A percentile compares a stretch with the other conserved stretches of the same genome.
phyloP scores from a whole-genome alignment of 2,329 filamentous ascomycete species.

The Ambrosiella beaveri region DNA sequence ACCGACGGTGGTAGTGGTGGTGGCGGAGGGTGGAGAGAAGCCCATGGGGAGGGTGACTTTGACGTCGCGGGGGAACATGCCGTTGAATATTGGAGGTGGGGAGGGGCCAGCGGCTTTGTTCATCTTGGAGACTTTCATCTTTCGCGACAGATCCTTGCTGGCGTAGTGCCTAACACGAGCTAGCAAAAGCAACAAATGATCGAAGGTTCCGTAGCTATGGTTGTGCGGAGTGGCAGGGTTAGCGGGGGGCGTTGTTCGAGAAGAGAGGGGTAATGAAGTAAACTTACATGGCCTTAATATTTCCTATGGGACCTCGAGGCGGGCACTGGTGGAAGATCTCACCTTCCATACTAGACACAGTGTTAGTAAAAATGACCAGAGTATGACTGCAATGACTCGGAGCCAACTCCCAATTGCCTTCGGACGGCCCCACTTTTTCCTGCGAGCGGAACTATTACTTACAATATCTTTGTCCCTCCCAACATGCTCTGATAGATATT shows the following conservation, averaged over 20 bases:
- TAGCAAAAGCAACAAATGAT: slow-evolving; percentile 70
- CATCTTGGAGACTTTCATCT: slow-evolving; percentile 41
- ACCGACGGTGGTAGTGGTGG: too few relatives aligned
- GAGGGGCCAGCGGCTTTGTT: slow-evolving; percentile 19
- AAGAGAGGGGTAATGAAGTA: neutral
- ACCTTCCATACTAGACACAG: slow-evolving; percentile 50
- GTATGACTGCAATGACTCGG: neutral
- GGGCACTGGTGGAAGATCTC: slow-evolving; percentile 72
- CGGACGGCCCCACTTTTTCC: neutral
- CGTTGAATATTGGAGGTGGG: slow-evolving; percentile 32
- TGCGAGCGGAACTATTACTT: slow-evolving; percentile 24
- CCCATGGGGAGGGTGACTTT: slow-evolving; percentile 34
- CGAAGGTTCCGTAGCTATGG: slow-evolving; percentile 64
- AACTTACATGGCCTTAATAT: slow-evolving; percentile 51
- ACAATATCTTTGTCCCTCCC: slow-evolving; percentile 74
- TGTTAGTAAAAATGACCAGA: neutral
- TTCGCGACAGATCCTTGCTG: slow-evolving; percentile 59
- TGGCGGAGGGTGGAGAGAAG: slow-evolving; percentile 34
- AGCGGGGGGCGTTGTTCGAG: neutral
- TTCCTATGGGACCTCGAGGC: slow-evolving; percentile 64
- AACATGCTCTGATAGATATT: slow-evolving; percentile 82
- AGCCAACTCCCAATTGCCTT: neutral
- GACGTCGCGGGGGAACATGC: slow-evolving; percentile 36
- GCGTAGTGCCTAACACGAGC: slow-evolving; percentile 66
- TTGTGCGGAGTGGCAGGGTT: neutral